A percentile compares a stretch with the other conserved stretches of the same genome.
Evolutionary conservation across 306 rosid species (phyloP).

Genomic region (Glycine tomentella): DNA sequence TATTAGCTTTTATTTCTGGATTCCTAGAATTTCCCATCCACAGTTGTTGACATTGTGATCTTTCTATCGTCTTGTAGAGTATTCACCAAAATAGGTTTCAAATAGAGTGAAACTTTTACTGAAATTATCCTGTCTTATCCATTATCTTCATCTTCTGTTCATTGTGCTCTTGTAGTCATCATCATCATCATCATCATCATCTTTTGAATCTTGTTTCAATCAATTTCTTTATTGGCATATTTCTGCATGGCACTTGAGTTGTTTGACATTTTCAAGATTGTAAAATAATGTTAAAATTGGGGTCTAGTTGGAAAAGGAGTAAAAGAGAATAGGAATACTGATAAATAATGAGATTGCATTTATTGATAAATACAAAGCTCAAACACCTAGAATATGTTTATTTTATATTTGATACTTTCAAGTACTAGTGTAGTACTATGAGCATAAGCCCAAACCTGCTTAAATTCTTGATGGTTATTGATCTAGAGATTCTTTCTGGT

Average conservation of each 20-base stretch:
- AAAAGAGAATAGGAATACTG: background rate
- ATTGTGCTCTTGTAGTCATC: background rate
- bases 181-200: too few species aligned
- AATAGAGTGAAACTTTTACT: background rate
- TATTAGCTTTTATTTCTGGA: background rate
- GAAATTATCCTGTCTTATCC: background rate
- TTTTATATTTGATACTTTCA: background rate
- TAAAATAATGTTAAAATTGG: constrained; percentile 9
- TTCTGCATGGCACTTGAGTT: background rate
- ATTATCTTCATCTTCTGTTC: background rate
- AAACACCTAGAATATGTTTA: background rate
- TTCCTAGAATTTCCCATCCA: background rate
- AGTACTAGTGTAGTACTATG: background rate
- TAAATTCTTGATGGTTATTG: constrained; percentile 10
- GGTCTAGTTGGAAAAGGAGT: background rate
- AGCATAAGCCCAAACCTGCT: background rate
- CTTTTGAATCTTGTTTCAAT: background rate
- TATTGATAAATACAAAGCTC: background rate
- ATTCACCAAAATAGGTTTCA: background rate
- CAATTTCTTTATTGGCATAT: background rate
- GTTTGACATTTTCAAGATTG: constrained; percentile 4
- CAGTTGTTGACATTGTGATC: background rate
- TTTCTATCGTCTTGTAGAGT: background rate
- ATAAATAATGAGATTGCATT: background rate
- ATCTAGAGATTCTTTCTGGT: constrained; percentile 9